Evolutionary conservation across 129 eudicot species (phyloP).

Genomic region (Helichrysum umbraculigerum): DNA sequence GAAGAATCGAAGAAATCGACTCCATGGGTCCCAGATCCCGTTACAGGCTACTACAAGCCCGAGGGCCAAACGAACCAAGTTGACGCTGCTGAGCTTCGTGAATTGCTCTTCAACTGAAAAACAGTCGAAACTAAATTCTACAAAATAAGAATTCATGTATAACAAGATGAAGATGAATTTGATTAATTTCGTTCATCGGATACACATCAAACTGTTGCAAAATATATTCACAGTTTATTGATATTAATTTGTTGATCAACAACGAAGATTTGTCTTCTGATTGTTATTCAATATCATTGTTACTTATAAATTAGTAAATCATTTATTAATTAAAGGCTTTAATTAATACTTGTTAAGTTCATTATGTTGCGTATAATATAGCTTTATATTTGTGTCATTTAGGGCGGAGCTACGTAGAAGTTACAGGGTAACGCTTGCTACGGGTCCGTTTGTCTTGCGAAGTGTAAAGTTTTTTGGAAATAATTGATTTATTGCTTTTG

Average conservation of each 20-base stretch:
- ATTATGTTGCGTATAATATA: neutral
- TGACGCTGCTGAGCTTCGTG: slow-evolving; percentile 64
- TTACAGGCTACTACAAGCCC: slow-evolving; percentile 78
- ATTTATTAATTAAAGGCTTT: neutral
- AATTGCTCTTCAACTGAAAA: slow-evolving; percentile 45
- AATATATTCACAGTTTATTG: neutral
- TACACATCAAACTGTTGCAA: neutral
- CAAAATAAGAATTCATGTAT: neutral
- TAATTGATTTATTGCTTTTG: too few relatives aligned
- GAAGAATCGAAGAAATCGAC: slow-evolving; percentile 48
- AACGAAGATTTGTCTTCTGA: too few relatives aligned
- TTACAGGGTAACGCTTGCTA: too few relatives aligned
- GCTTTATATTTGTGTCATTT: neutral
- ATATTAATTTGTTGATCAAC: neutral
- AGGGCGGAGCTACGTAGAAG: too few relatives aligned
- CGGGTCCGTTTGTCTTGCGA: too few relatives aligned
- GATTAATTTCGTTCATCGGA: slow-evolving; percentile 1
- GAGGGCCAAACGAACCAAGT: slow-evolving; percentile 45
- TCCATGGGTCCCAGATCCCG: slow-evolving; percentile 85
- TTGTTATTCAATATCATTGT: neutral
- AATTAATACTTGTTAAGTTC: neutral
- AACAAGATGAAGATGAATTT: neutral
- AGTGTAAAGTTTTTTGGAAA: too few relatives aligned
- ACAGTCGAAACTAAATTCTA: slow-evolving; percentile 15
- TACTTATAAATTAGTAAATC: neutral